These are phyloP conservation scores for Dactylellina leptospora DNA, from an alignment of 2,329 filamentous ascomycete genomes.

Conservation along the genomic window DNA sequence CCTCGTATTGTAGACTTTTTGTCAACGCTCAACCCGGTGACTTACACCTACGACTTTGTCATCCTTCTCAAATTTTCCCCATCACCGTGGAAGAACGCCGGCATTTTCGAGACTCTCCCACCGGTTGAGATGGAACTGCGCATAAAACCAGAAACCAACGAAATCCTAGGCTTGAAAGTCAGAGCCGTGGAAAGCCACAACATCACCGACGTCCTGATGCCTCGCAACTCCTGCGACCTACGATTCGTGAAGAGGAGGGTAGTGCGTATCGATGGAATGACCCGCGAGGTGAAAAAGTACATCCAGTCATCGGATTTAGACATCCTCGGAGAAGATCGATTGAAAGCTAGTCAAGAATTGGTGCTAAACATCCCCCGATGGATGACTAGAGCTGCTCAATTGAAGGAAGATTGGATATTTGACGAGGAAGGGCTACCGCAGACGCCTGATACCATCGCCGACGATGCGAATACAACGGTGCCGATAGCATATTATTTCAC, in stretches of 20 bases:
- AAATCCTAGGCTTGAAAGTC: constrained; percentile 47
- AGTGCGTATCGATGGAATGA: constrained; percentile 26
- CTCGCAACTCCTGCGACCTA: constrained; percentile 54
- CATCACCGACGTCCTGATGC: constrained; percentile 55
- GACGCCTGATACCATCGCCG: neutral
- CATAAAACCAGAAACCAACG: constrained; percentile 53
- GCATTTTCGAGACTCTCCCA: constrained; percentile 55
- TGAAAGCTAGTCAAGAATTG: constrained; percentile 26
- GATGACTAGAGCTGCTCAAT: constrained; percentile 26
- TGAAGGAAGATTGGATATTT: constrained; percentile 9
- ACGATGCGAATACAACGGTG: neutral
- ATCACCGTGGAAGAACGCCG: constrained; percentile 55
- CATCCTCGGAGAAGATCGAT: constrained; percentile 38
- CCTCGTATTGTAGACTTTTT: constrained; percentile 41
- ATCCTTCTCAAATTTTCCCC: constrained; percentile 55
- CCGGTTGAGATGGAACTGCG: constrained; percentile 55
- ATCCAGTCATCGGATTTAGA: constrained; percentile 24
- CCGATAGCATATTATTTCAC: constrained; percentile 43
- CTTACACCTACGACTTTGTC: constrained; percentile 47
- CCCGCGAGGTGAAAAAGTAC: constrained; percentile 19
- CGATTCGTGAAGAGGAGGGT: constrained; percentile 45
- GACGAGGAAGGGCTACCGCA: constrained; percentile 1
- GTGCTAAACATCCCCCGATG: constrained; percentile 25
- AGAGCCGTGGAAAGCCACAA: constrained; percentile 53
- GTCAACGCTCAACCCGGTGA: constrained; percentile 38